Conservation (phyloP, 2,329 filamentous ascomycete species). For the Beauveria pseudobassiana region DNA sequence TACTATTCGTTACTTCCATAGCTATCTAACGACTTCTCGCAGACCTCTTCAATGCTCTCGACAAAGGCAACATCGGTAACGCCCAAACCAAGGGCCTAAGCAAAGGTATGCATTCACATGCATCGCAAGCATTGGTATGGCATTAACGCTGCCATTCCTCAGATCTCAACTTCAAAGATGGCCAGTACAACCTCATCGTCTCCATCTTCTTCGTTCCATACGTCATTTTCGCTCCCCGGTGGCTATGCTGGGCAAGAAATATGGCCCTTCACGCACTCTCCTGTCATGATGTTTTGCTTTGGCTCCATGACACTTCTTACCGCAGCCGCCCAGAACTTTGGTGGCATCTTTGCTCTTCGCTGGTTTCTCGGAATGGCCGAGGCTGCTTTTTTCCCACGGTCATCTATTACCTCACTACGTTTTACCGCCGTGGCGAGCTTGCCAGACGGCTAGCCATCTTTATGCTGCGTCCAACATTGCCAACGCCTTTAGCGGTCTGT, state of each 20-base stretch:
- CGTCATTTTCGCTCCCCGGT: slow-evolving; percentile 55
- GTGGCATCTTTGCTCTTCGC: slow-evolving; percentile 41
- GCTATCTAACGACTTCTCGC: neutral
- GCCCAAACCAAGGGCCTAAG: slow-evolving; percentile 46
- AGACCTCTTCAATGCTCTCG: slow-evolving; percentile 41
- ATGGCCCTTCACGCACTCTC: slow-evolving; percentile 58
- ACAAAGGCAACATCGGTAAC: slow-evolving; percentile 39
- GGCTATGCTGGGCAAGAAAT: slow-evolving; percentile 62
- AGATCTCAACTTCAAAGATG: slow-evolving; percentile 44
- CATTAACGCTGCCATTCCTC: slow-evolving; percentile 25
- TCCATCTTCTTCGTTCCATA: slow-evolving; percentile 72
- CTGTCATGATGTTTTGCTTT: slow-evolving; percentile 66
- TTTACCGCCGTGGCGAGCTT: slow-evolving; percentile 41
- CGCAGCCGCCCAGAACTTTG: slow-evolving; percentile 42
- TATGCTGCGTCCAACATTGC: slow-evolving; percentile 72
- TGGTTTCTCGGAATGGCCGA: slow-evolving; percentile 47
- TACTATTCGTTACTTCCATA: neutral
- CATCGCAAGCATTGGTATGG: slow-evolving; percentile 30
- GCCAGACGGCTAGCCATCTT: slow-evolving; percentile 48
- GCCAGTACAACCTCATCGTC: slow-evolving; percentile 65
- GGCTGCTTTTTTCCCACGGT: slow-evolving; percentile 47
- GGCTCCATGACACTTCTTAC: slow-evolving; percentile 58
- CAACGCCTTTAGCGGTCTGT: slow-evolving; percentile 43
- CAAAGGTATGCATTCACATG: slow-evolving; percentile 20
- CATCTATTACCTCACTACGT: slow-evolving; percentile 46